Evolutionary conservation across 176 grass and related monocot genomes (phyloP).

Genomic region (Eragrostis curvula): DNA sequence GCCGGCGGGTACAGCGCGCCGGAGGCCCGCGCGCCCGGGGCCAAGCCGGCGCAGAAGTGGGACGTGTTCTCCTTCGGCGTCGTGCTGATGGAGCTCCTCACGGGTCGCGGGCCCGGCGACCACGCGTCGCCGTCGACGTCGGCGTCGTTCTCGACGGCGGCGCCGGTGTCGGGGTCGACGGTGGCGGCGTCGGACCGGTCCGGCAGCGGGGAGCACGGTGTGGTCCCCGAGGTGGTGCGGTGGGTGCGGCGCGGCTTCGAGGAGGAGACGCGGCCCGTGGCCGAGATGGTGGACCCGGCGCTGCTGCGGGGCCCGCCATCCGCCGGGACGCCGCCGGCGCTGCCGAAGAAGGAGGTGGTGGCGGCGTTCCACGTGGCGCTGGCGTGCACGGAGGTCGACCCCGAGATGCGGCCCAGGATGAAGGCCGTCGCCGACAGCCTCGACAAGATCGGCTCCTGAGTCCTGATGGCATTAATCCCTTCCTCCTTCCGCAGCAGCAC

Average conservation of each 20-base stretch:
- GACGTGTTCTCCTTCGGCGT: slow-evolving; percentile 87
- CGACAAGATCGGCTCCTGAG: slow-evolving; percentile 57
- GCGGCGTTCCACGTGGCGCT: slow-evolving; percentile 81
- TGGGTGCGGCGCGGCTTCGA: slow-evolving; percentile 81
- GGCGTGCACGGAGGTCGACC: slow-evolving; percentile 58
- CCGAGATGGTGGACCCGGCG: slow-evolving; percentile 67
- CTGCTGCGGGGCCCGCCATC: slow-evolving; percentile 32
- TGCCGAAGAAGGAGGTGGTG: slow-evolving; percentile 83
- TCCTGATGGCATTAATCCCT: not conserved
- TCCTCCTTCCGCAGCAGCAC: not conserved
- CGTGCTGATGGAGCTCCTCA: slow-evolving; percentile 74
- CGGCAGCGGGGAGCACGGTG: slow-evolving; percentile 47
- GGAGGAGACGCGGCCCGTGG: slow-evolving; percentile 52
- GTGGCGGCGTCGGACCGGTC: slow-evolving; percentile 11
- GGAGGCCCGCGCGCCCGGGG: slow-evolving; percentile 37
- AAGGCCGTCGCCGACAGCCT: slow-evolving; percentile 79
- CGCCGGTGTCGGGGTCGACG: slow-evolving; percentile 17
- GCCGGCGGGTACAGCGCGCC: slow-evolving; percentile 74
- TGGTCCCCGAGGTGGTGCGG: slow-evolving; percentile 65
- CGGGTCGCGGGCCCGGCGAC: slow-evolving; percentile 53
- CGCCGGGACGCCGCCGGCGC: slow-evolving; percentile 1
- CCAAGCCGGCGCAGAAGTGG: slow-evolving; percentile 64
- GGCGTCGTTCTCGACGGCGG: slow-evolving; percentile 38
- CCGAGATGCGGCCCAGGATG: slow-evolving; percentile 79
- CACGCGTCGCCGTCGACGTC: slow-evolving; percentile 61